These are phyloP conservation scores for Mychonastes homosphaera DNA, from an alignment of 139 green algal genomes.

Conservation along the genomic window DNA sequence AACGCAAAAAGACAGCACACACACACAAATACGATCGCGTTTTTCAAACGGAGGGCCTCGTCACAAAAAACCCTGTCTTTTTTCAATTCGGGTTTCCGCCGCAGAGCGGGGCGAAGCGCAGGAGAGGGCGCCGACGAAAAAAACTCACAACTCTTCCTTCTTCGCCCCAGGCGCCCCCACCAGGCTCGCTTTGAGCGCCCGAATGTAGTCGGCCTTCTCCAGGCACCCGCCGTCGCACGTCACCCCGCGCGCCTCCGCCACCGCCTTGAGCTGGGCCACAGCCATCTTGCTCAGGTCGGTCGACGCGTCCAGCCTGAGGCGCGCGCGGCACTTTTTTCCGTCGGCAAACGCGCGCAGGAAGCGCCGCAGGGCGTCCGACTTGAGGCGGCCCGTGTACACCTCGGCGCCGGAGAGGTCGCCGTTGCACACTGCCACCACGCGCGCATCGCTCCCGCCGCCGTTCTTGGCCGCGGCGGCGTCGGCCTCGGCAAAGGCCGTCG, in stretches of 20 bases:
- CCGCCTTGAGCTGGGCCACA: constrained; percentile 57
- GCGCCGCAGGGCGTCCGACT: constrained; percentile 40
- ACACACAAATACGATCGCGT: too few relatives aligned
- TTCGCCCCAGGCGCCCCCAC: background rate
- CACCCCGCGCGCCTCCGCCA: constrained; percentile 41
- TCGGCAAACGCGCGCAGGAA: constrained; percentile 49
- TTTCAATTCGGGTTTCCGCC: too few relatives aligned
- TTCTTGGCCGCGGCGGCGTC: background rate
- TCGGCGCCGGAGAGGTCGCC: constrained; percentile 42
- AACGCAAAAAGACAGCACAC: too few relatives aligned
- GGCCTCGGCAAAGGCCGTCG: constrained; percentile 15
- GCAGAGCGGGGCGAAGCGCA: too few relatives aligned
- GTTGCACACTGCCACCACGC: constrained; percentile 60
- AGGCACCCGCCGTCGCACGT: constrained; percentile 53
- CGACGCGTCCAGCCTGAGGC: constrained; percentile 34
- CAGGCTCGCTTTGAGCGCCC: constrained; percentile 23
- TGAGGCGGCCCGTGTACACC: constrained; percentile 41
- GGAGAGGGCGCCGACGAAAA: too few relatives aligned
- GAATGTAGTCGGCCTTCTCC: constrained; percentile 64
- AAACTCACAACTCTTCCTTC: constrained; percentile 11
- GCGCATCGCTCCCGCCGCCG: too few relatives aligned
- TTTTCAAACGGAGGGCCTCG: too few relatives aligned
- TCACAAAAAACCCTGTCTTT: too few relatives aligned
- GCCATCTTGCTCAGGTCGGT: constrained; percentile 52
- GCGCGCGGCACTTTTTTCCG: constrained; percentile 44